phyloP scores from a whole-genome alignment of 1,139 yeast genomes.

The Suhomyces bokatorum region DNA sequence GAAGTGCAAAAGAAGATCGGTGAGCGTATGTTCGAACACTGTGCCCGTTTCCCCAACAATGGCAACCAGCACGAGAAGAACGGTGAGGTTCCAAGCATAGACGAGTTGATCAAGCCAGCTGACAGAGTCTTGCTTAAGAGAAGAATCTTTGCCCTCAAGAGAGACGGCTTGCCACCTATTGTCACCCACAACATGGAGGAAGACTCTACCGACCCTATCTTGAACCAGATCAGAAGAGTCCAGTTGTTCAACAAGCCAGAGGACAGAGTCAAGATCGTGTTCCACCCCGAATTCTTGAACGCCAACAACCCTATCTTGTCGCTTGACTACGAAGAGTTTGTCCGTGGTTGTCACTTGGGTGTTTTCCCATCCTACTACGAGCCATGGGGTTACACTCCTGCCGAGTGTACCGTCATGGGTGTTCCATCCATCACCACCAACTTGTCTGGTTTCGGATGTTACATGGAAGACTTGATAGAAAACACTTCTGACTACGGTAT shows the following conservation, averaged over 20 bases:
- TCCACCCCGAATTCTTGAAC: slow-evolving; percentile 96
- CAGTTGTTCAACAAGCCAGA: slow-evolving; percentile 85
- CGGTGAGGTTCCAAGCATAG: slow-evolving; percentile 59
- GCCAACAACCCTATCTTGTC: slow-evolving; percentile 93
- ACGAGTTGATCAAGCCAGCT: slow-evolving; percentile 81
- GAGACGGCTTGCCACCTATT: slow-evolving; percentile 88
- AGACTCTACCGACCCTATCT: slow-evolving; percentile 86
- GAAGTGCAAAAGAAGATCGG: slow-evolving; percentile 91
- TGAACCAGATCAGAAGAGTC: slow-evolving; percentile 89
- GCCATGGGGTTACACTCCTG: slow-evolving; percentile 99
- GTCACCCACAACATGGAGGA: slow-evolving; percentile 98
- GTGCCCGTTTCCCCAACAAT: slow-evolving; percentile 74
- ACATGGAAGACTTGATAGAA: slow-evolving; percentile 97
- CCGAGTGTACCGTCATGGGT: slow-evolving; percentile 99
- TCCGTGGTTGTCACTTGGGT: slow-evolving; percentile 96
- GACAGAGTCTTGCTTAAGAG: slow-evolving; percentile 89
- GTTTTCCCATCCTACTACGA: slow-evolving; percentile 98
- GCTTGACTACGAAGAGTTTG: slow-evolving; percentile 95
- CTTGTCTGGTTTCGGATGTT: slow-evolving; percentile 95
- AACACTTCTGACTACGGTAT: slow-evolving; percentile 95
- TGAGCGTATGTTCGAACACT: slow-evolving; percentile 84
- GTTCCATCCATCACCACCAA: slow-evolving; percentile 98
- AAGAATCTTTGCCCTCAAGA: slow-evolving; percentile 88
- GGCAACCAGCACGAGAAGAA: slow-evolving; percentile 59
- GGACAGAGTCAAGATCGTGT: slow-evolving; percentile 91